Evolutionary conservation across 768 basidiomycete genomes (phyloP), one percentile per base, ranked within the genome.

Genomic region (Gymnopilus junonius): DNA sequence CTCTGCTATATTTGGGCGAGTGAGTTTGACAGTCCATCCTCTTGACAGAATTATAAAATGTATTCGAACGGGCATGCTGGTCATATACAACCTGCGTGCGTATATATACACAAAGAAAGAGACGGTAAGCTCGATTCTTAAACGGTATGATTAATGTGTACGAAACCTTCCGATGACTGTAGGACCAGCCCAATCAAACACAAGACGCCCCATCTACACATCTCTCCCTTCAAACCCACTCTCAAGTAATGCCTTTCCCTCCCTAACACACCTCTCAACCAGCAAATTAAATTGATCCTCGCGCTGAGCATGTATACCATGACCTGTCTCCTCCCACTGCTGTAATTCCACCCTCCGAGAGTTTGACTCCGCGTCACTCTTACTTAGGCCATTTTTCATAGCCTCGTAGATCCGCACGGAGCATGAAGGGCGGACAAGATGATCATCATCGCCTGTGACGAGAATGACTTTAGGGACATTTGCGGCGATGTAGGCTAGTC

Each of bases 381-480:
- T 39, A 21, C 54, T 32, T 7, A 64, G 43, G 8, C 83, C 79
- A 64, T 87, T 85, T 0, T 86, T 84, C 90, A 93, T 93, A 39
- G 76, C 67, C 10, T 71, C 71, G 70, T 87, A 86, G 21, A 94
- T 69, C 21, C 79, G 73, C 7, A 72, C 67, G 23, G 87, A 89
- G 58, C 89, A 84, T 7, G 67, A 64, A 0, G 85, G 79, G 15
- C 76, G 67, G 8, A 94, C 81, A 2, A 94, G 73, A 51, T 83
- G 65, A 69, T 93, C 92, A 1, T 85, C 73, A 62, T 90, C 86
- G 2, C 90, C 92, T 0, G 88, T 90, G n/a, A 92, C 69, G 56
- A 86, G 87, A 31, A 81, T 67, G 8, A 92, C 81, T 70, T 91
- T 92, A 11, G 91, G 88, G 21, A 93, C 83, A 3, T 78, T 76